These are phyloP conservation scores for Chiua virens DNA, from an alignment of 768 basidiomycete species.

Conservation along the genomic window DNA sequence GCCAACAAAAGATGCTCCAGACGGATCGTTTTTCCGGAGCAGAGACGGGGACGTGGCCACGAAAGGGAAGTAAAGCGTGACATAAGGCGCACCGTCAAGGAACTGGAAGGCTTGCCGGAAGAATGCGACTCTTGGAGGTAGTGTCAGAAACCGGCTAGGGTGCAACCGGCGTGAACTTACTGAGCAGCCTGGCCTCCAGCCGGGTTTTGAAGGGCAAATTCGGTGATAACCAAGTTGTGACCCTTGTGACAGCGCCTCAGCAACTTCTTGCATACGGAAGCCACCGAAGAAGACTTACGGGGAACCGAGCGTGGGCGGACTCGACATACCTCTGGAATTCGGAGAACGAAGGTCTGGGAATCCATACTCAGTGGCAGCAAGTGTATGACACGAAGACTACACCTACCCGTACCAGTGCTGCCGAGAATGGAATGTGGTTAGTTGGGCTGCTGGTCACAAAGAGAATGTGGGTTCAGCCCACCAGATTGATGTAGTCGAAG, in stretches of 20 bases:
- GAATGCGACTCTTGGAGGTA: conserved; percentile 26
- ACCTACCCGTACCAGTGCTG: neutral
- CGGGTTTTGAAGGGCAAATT: conserved; percentile 35
- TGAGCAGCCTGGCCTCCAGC: conserved; percentile 30
- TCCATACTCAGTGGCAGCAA: neutral
- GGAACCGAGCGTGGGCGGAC: conserved; percentile 28
- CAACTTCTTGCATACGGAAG: neutral
- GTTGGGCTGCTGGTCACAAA: neutral
- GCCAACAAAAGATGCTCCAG: conserved; percentile 17
- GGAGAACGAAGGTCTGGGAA: conserved; percentile 22
- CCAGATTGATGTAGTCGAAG: conserved; percentile 38
- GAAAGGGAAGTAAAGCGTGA: conserved; percentile 38
- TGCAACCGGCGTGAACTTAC: conserved; percentile 15
- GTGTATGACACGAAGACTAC: neutral
- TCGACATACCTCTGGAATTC: conserved; percentile 9
- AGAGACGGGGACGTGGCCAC: conserved; percentile 31
- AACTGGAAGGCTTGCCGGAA: conserved; percentile 35
- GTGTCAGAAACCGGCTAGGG: neutral
- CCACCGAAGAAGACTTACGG: conserved; percentile 12
- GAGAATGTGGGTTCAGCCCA: conserved; percentile 7
- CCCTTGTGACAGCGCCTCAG: conserved; percentile 15
- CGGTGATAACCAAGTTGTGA: conserved; percentile 28
- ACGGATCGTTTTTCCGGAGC: conserved; percentile 18
- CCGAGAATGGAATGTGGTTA: neutral
- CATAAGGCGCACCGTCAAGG: conserved; percentile 32